Percentiles rank a stretch among this genome's conserved stretches.
Conservation (phyloP, 306 rosid genomes). For the Casuarina glauca region DNA sequence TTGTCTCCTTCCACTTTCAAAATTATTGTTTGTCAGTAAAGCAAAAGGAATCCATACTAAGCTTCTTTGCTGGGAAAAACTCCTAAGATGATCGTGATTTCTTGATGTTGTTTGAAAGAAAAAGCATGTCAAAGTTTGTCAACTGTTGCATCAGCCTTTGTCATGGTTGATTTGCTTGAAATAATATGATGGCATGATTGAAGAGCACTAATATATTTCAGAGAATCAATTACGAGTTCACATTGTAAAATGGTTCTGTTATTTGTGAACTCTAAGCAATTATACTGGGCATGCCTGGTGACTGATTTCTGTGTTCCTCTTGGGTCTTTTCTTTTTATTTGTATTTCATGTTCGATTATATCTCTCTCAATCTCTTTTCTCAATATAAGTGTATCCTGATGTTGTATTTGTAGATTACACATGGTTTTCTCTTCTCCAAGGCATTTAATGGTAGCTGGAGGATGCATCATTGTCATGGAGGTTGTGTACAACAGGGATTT, state of each 20-base stretch:
- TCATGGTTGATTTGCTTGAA: not conserved
- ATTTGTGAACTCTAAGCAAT: not conserved
- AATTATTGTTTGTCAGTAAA: too few relatives aligned
- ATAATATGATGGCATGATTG: not conserved
- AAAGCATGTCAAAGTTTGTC: not conserved
- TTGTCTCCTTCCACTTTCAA: too few relatives aligned
- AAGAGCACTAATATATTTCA: not conserved
- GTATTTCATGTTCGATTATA: not conserved
- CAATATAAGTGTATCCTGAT: not conserved
- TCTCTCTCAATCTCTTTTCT: not conserved
- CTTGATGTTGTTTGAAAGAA: not conserved
- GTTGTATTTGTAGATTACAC: slow-evolving; percentile 65
- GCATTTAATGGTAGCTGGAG: slow-evolving; percentile 91
- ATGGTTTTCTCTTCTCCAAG: slow-evolving; percentile 97
- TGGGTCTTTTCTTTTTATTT: not conserved
- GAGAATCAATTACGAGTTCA: not conserved
- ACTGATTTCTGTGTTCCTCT: not conserved
- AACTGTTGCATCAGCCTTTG: not conserved
- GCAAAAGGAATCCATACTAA: too few relatives aligned
- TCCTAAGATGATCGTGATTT: not conserved
- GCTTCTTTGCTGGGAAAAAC: too few relatives aligned
- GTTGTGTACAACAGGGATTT: slow-evolving; percentile 79
- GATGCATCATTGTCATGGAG: slow-evolving; percentile 85
- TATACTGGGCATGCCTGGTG: not conserved
- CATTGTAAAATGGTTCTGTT: not conserved